Conservation (phyloP, 2,329 filamentous ascomycete species). For the Amesomyces nigricolor region DNA sequence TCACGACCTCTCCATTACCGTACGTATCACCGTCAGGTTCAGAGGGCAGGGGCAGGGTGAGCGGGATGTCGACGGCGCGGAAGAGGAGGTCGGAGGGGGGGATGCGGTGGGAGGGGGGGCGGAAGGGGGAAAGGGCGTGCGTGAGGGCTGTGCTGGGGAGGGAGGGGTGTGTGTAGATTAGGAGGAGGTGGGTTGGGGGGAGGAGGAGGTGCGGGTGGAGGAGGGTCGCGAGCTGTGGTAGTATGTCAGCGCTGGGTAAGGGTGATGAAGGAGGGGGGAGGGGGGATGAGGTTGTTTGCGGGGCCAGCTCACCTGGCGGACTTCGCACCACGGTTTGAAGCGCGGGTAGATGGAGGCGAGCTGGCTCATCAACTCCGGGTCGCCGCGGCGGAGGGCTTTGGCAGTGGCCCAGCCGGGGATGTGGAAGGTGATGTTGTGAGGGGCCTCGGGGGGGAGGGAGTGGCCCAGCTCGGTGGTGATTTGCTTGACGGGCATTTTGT, state of each 20-base stretch:
- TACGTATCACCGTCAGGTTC: neutral
- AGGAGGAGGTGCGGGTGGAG: constrained; percentile 32
- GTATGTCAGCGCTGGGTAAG: too few species aligned
- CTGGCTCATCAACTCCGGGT: constrained; percentile 31
- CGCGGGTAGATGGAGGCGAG: constrained; percentile 44
- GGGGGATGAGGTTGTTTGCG: too few species aligned
- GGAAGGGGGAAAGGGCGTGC: constrained; percentile 33
- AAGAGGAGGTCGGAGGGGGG: constrained; percentile 33
- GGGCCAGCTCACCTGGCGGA: constrained; percentile 18
- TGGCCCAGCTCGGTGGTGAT: constrained; percentile 36
- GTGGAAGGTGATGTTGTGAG: constrained; percentile 44
- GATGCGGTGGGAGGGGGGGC: constrained; percentile 33
- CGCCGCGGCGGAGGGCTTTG: constrained; percentile 41
- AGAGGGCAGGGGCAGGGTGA: neutral
- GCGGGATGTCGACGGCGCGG: constrained; percentile 37
- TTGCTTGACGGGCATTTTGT: constrained; percentile 22
- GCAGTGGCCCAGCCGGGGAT: constrained; percentile 39
- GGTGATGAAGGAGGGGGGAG: too few species aligned
- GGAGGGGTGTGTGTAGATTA: constrained; percentile 30
- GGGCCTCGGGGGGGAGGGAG: constrained; percentile 42
- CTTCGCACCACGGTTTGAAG: constrained; percentile 33
- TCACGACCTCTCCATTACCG: constrained; percentile 23
- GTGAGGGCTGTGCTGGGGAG: constrained; percentile 26
- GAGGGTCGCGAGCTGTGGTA: constrained; percentile 35
- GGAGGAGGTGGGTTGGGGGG: constrained; percentile 25